Evolutionary conservation across 2,329 filamentous ascomycete genomes (phyloP).

Genomic region (Phaeosphaeriaceae sp.): DNA sequence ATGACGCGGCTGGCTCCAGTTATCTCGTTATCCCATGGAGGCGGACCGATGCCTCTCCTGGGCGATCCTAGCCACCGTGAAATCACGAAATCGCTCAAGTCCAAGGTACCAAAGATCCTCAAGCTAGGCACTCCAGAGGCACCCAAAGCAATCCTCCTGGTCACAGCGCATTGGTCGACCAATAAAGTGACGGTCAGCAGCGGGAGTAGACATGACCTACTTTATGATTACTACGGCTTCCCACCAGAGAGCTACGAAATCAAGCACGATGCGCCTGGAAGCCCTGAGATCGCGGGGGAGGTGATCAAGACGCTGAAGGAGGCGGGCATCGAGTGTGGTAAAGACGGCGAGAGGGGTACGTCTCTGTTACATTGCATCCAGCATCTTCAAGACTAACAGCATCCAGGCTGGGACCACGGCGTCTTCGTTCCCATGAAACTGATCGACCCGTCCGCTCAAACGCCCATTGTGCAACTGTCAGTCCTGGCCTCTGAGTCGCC

Average conservation of each 20-base stretch:
- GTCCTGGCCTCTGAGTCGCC: conserved; percentile 63
- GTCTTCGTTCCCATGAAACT: conserved; percentile 67
- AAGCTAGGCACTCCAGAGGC: conserved; percentile 60
- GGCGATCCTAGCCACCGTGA: conserved; percentile 62
- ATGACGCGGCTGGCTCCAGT: conserved; percentile 50
- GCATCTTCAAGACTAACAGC: conserved; percentile 2
- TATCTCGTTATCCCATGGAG: conserved; percentile 50
- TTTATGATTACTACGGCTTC: conserved; percentile 69
- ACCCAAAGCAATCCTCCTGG: conserved; percentile 62
- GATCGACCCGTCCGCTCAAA: conserved; percentile 59
- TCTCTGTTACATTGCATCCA: neutral
- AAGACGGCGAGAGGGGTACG: conserved; percentile 44
- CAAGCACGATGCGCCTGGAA: conserved; percentile 65
- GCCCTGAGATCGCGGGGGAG: conserved; percentile 61
- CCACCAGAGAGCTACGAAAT: conserved; percentile 63
- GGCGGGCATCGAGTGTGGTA: conserved; percentile 53
- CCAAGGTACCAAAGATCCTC: conserved; percentile 64
- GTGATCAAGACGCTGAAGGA: conserved; percentile 56
- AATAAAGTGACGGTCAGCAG: conserved; percentile 61
- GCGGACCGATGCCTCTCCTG: conserved; percentile 65
- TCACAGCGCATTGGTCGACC: conserved; percentile 68
- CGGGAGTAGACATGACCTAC: conserved; percentile 55
- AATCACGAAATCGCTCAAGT: conserved; percentile 62
- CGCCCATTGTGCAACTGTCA: conserved; percentile 66
- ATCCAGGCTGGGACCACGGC: conserved; percentile 65